These are phyloP conservation scores for Pouteria campechiana DNA, from an alignment of 179 eudicot species.

Conservation along the genomic window DNA sequence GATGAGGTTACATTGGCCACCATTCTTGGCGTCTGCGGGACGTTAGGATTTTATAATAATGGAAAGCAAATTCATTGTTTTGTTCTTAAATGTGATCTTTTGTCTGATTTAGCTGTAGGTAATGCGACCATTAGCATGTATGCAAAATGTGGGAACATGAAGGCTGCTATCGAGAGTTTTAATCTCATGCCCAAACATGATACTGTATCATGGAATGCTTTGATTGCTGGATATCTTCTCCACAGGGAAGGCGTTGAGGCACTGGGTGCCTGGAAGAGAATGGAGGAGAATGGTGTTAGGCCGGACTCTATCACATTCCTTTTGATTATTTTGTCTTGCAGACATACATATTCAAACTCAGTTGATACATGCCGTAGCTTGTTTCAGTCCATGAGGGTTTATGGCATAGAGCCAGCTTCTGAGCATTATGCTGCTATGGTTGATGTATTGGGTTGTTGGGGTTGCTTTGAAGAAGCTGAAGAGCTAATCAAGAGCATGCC, in stretches of 20 bases:
- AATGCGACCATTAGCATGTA: slow-evolving; percentile 69
- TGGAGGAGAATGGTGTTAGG: slow-evolving; percentile 25
- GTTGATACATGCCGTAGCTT: slow-evolving; percentile 48
- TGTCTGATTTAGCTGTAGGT: slow-evolving; percentile 40
- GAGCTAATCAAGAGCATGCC: slow-evolving; percentile 46
- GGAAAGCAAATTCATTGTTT: slow-evolving; percentile 67
- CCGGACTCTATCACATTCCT: slow-evolving; percentile 53
- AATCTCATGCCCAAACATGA: slow-evolving; percentile 37
- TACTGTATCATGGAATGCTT: slow-evolving; percentile 67
- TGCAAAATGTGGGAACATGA: slow-evolving; percentile 56
- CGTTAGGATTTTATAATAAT: slow-evolving; percentile 44
- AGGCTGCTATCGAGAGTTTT: slow-evolving; percentile 39
- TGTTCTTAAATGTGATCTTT: slow-evolving; percentile 37
- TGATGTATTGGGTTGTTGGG: slow-evolving; percentile 69
- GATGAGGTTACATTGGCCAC: slow-evolving; percentile 56
- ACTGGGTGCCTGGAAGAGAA: slow-evolving; percentile 46
- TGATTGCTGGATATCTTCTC: slow-evolving; percentile 62
- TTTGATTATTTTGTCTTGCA: slow-evolving; percentile 55
- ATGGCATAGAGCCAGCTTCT: slow-evolving; percentile 41
- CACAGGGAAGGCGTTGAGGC: slow-evolving; percentile 69
- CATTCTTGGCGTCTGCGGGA: slow-evolving; percentile 58
- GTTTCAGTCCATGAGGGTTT: slow-evolving; percentile 50
- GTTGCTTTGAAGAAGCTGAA: slow-evolving; percentile 68
- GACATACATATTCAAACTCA: slow-evolving; percentile 38
- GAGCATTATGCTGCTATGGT: slow-evolving; percentile 70